These are phyloP conservation scores for Clonostachys sp. DNA, from an alignment of 2,329 filamentous ascomycete species.

Conservation along the genomic window DNA sequence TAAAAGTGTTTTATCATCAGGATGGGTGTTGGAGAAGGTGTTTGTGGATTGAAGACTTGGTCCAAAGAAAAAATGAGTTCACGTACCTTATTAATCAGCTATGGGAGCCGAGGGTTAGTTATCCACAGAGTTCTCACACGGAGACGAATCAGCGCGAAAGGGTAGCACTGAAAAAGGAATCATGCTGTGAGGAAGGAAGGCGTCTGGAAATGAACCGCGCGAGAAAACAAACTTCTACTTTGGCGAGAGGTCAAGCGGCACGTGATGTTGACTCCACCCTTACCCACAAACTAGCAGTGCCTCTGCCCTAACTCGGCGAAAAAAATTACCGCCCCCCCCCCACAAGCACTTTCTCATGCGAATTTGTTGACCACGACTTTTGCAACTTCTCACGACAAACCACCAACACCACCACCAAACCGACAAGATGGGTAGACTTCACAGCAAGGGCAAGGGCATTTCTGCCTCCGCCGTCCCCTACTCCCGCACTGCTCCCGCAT, in stretches of 20 bases:
- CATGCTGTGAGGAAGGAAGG: too few relatives aligned
- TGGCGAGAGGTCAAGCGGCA: too few relatives aligned
- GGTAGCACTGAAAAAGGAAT: too few relatives aligned
- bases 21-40: background rate
- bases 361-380: constrained; percentile 1
- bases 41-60: too few relatives aligned
- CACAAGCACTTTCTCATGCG: constrained; percentile 23
- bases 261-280: too few relatives aligned
- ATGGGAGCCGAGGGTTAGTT: background rate
- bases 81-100: background rate
- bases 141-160: too few relatives aligned
- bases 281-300: constrained; percentile 4
- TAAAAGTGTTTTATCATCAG: constrained; percentile 71
- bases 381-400: constrained; percentile 1
- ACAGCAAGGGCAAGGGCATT: constrained; percentile 99
- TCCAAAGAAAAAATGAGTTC: too few relatives aligned
- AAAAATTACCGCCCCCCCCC: constrained; percentile 32
- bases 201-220: too few relatives aligned
- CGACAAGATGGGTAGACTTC: constrained; percentile 89
- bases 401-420: constrained; percentile 16
- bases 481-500: constrained; percentile 86
- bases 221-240: too few relatives aligned
- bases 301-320: constrained; percentile 42
- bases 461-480: constrained; percentile 93
- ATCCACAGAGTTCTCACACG: too few relatives aligned